Evolutionary conservation across 2,329 filamentous ascomycete genomes (phyloP).

Genomic region (Colletotrichum chrysophilum): DNA sequence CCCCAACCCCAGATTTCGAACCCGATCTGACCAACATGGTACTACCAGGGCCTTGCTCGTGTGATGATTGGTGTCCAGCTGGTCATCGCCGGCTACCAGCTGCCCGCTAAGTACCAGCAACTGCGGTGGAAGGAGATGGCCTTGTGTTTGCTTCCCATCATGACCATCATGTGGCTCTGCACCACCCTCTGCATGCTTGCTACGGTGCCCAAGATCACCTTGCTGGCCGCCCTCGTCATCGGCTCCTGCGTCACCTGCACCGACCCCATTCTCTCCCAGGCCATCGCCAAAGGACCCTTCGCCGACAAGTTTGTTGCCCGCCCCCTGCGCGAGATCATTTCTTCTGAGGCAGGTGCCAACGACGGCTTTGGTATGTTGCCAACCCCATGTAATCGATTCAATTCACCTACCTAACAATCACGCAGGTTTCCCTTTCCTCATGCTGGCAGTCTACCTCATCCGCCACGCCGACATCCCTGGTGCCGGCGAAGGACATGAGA

Average conservation of each 20-base stretch:
- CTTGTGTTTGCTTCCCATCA: conserved; percentile 61
- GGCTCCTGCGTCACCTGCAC: conserved; percentile 67
- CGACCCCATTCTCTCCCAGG: conserved; percentile 65
- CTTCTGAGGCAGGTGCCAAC: conserved; percentile 52
- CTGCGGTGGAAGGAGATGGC: conserved; percentile 57
- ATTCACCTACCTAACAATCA: neutral
- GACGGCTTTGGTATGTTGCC: neutral
- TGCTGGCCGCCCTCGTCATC: conserved; percentile 61
- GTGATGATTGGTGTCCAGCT: conserved; percentile 67
- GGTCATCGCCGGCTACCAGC: conserved; percentile 66
- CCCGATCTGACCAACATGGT: neutral
- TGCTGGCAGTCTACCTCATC: conserved; percentile 62
- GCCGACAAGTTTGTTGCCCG: conserved; percentile 66
- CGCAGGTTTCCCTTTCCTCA: conserved; percentile 61
- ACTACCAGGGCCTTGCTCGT: conserved; percentile 49
- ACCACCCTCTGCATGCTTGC: conserved; percentile 61
- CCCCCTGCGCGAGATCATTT: conserved; percentile 64
- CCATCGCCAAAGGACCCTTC: conserved; percentile 67
- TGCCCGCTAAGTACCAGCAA: conserved; percentile 60
- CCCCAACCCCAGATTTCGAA: neutral
- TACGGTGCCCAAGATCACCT: conserved; percentile 58
- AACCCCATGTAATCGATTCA: too few relatives aligned
- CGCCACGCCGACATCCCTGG: conserved; percentile 49
- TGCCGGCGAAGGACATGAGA: conserved; percentile 21
- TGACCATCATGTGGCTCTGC: conserved; percentile 67